Percentiles rank a stretch among this genome's conserved stretches.
These are phyloP conservation scores for Platanthera zijinensis DNA, from an alignment of 106 monocot species.

Conservation along the genomic window DNA sequence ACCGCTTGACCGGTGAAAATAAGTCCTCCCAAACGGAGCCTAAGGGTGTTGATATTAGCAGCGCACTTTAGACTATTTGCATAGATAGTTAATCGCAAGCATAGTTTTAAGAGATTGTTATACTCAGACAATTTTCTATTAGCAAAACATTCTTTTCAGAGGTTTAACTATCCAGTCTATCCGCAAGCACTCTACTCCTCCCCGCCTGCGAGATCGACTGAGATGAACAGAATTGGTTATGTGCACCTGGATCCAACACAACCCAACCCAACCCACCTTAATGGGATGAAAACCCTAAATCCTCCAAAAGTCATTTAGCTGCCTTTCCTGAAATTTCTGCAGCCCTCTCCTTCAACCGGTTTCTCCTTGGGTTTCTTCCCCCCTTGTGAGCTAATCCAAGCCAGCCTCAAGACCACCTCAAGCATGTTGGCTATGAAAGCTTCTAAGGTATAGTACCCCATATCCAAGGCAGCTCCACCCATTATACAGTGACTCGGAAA, in stretches of 20 bases:
- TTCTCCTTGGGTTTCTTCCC: constrained; percentile 43
- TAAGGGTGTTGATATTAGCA: no score
- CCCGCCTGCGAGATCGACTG: no score
- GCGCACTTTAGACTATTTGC: no score
- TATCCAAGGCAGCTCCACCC: constrained; percentile 64
- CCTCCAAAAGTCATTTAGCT: constrained; percentile 76
- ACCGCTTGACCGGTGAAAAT: no score
- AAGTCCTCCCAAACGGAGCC: no score
- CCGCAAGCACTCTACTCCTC: no score
- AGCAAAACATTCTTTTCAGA: no score
- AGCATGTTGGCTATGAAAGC: constrained; percentile 62
- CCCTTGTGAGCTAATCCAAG: constrained; percentile 35
- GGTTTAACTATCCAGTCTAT: no score
- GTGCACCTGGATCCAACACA: constrained; percentile 34
- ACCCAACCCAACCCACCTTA: constrained; percentile 53
- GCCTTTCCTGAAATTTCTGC: constrained; percentile 21
- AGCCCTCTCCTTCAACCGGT: constrained; percentile 25
- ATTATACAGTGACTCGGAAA: constrained; percentile 36
- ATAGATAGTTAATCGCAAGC: no score
- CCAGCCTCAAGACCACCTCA: constrained; percentile 61
- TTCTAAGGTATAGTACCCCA: constrained; percentile 74
- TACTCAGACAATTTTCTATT: no score
- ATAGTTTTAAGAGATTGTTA: no score
- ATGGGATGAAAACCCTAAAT: constrained; percentile 48
- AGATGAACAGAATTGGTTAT: constrained; percentile 7